Evolutionary conservation across 306 rosid genomes (phyloP).

Genomic region (Prunus armeniaca): DNA sequence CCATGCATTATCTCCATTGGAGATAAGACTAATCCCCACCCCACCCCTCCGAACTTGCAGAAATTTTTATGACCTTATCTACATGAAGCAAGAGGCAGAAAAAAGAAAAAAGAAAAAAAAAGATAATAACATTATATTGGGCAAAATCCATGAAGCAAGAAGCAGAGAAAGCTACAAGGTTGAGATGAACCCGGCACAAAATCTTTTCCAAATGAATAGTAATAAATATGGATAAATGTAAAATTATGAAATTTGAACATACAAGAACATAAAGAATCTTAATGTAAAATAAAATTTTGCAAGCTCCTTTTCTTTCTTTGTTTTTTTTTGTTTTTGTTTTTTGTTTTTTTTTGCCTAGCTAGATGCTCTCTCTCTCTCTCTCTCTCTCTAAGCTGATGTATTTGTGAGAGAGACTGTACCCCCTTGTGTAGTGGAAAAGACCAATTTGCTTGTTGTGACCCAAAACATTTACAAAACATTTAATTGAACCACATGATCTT

Average conservation of each 20-base stretch:
- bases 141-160: not conserved
- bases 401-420: not conserved
- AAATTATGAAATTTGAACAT: conserved; percentile 10
- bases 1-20: not conserved
- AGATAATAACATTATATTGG: no score
- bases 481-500: conserved; percentile 12
- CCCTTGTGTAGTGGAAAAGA: not conserved
- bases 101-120: not conserved
- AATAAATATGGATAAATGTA: not conserved
- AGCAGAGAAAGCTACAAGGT: not conserved
- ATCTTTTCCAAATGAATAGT: not conserved
- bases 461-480: not conserved
- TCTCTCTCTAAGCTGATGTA: not conserved
- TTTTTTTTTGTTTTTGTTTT: not conserved
- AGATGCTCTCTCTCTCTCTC: not conserved
- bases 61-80: not conserved
- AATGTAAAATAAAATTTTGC: not conserved
- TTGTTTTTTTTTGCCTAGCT: not conserved
- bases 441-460: not conserved
- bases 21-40: not conserved
- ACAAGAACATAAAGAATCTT: conserved; percentile 9
- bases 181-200: not conserved
- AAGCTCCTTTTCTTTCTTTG: not conserved
- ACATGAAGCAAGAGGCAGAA: not conserved
- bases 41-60: not conserved